Conservation (phyloP, 805 yeast genomes). For the Saccharomycopsis capsularis region DNA sequence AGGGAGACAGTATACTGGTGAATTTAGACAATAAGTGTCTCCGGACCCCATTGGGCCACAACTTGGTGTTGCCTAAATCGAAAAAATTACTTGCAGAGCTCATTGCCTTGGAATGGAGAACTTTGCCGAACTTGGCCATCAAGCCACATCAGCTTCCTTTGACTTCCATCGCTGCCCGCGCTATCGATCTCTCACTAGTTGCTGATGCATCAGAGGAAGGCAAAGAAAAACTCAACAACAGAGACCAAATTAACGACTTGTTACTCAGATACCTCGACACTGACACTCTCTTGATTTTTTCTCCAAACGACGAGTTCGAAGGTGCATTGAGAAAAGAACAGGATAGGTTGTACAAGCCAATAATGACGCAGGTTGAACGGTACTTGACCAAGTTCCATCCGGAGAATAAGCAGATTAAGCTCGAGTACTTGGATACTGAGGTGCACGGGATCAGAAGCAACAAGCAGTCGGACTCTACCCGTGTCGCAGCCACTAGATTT, state of each 20-base stretch:
- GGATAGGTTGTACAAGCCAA: conserved; percentile 66
- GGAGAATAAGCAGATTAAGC: conserved; percentile 30
- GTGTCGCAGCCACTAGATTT: conserved; percentile 57
- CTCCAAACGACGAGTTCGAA: conserved; percentile 74
- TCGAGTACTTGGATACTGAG: conserved; percentile 73
- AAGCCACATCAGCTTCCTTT: conserved; percentile 78
- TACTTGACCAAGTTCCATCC: conserved; percentile 38
- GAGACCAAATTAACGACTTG: conserved; percentile 47
- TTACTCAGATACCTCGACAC: conserved; percentile 85
- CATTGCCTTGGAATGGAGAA: conserved; percentile 83
- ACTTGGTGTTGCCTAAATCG: conserved; percentile 52
- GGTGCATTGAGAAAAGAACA: conserved; percentile 79
- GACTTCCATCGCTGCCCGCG: conserved; percentile 81
- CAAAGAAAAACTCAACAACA: conserved; percentile 55
- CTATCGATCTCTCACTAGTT: conserved; percentile 57
- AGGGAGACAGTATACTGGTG: conserved; percentile 38
- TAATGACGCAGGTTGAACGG: conserved; percentile 59
- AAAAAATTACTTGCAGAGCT: conserved; percentile 63
- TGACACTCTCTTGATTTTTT: conserved; percentile 82
- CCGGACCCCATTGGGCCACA: conserved; percentile 77
- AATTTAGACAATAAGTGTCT: conserved; percentile 70
- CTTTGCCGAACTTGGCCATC: conserved; percentile 56
- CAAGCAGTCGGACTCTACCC: conserved; percentile 54
- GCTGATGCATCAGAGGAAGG: conserved; percentile 33
- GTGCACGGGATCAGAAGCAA: conserved; percentile 76